Percentiles rank a stretch among this genome's conserved stretches.
These are phyloP conservation scores for Aspergillus viridinutans DNA, from an alignment of 2,329 filamentous ascomycete genomes.

Conservation along the genomic window DNA sequence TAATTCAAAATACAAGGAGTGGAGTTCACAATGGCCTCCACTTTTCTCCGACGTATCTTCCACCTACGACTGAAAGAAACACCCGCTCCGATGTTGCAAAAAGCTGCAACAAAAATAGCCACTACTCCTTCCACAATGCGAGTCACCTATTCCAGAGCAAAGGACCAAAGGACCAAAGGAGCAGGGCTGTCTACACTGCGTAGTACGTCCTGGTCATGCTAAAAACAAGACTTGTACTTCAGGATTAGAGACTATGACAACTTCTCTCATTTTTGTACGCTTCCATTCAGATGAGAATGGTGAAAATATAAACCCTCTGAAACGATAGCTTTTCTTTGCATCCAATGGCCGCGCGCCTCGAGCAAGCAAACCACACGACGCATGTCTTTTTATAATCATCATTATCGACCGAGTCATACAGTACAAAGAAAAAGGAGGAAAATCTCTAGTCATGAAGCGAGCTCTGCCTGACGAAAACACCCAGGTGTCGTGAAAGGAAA, in stretches of 20 bases:
- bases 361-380: constrained; percentile 29
- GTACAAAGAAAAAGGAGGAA: constrained; percentile 26
- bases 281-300: not conserved
- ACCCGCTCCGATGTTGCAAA: not conserved
- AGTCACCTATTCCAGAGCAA: not conserved
- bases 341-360: constrained; percentile 8
- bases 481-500: constrained; percentile 28
- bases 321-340: constrained; percentile 27
- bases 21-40: no score
- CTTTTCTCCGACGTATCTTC: not conserved
- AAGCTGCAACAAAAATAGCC: not conserved
- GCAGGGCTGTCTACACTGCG: not conserved
- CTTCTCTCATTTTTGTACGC: not conserved
- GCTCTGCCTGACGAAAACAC: constrained; percentile 29
- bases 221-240: not conserved
- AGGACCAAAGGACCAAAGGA: not conserved
- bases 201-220: not conserved
- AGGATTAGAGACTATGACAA: not conserved
- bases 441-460: constrained; percentile 26
- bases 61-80: not conserved
- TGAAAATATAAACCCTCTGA: constrained; percentile 16
- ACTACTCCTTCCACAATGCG: no score
- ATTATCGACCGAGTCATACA: constrained; percentile 37
- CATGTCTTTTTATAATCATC: constrained; percentile 32
- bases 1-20: not conserved